A percentile compares a stretch with the other conserved stretches of the same genome.
phyloP scores from a whole-genome alignment of 2,329 filamentous ascomycete genomes.

The Ophiostoma sp. region DNA sequence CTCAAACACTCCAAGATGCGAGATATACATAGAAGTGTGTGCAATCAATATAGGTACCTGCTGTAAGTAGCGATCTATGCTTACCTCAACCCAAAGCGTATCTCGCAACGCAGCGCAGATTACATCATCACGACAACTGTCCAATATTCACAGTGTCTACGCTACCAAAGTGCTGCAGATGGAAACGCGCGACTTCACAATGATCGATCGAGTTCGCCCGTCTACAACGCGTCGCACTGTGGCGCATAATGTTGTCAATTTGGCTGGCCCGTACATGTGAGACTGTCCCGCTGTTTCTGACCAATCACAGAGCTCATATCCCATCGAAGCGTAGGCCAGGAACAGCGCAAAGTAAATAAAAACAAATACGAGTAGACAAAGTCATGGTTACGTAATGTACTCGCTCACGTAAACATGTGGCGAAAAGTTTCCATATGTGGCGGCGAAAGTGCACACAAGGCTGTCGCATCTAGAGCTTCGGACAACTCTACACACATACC shows the following conservation, averaged over 20 bases:
- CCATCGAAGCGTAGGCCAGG: slow-evolving; percentile 16
- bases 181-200: too few species aligned
- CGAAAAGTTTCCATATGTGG: neutral
- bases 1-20: neutral
- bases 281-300: neutral
- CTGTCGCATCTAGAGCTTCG: neutral
- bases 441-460: neutral
- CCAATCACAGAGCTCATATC: slow-evolving; percentile 11
- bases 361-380: neutral
- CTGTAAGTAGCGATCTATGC: too few species aligned
- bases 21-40: neutral
- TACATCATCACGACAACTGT: too few species aligned
- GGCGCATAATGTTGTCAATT: slow-evolving; percentile 23
- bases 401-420: slow-evolving; percentile 10
- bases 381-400: neutral
- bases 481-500: neutral
- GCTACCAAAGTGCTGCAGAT: too few species aligned
- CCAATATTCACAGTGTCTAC: too few species aligned
- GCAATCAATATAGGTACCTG: too few species aligned
- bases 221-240: neutral
- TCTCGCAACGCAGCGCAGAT: too few species aligned
- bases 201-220: too few species aligned
- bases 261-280: slow-evolving; percentile 12
- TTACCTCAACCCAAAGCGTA: too few species aligned
- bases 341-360: slow-evolving; percentile 12